phyloP scores from a whole-genome alignment of 208 protist genomes.

The Leptomonas pyrrhocoris region DNA sequence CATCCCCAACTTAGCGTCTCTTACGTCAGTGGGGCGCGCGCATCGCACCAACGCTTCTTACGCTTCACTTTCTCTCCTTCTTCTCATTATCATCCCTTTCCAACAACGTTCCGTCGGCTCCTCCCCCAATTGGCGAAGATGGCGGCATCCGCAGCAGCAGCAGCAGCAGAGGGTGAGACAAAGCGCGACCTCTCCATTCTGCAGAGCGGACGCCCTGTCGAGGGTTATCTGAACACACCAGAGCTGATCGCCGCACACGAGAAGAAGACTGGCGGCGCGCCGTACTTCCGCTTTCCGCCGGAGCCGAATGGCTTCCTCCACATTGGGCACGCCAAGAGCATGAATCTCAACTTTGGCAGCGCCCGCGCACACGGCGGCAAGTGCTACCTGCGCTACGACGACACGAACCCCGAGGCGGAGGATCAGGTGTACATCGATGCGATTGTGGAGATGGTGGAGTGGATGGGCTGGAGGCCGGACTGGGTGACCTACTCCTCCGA shows the following conservation, averaged over 20 bases:
- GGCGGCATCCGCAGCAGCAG: conserved; percentile 43
- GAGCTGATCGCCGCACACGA: conserved; percentile 73
- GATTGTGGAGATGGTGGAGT: conserved; percentile 93
- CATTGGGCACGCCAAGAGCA: conserved; percentile 99
- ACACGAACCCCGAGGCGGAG: conserved; percentile 99
- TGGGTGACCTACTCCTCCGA: conserved; percentile 98
- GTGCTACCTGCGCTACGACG: conserved; percentile 98
- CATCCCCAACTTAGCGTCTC: too few relatives aligned
- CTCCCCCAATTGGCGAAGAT: conserved; percentile 26
- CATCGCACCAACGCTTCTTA: too few relatives aligned
- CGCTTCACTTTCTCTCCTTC: not conserved
- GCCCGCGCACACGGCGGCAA: conserved; percentile 93
- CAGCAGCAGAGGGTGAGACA: conserved; percentile 49
- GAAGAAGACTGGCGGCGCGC: conserved; percentile 61
- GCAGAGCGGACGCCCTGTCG: conserved; percentile 82
- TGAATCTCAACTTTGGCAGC: conserved; percentile 99
- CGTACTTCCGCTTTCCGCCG: conserved; percentile 96
- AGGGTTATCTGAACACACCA: conserved; percentile 74
- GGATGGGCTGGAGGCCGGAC: conserved; percentile 93
- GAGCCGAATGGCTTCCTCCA: conserved; percentile 99
- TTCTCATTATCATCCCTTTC: conserved; percentile 28
- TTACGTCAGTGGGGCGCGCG: too few relatives aligned
- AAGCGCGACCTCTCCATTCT: conserved; percentile 81
- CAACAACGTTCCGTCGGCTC: conserved; percentile 51
- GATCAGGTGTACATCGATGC: conserved; percentile 98